Evolutionary conservation across 441 rosid genomes (phyloP), one percentile per base, ranked within the genome.

Genomic region (Corymbia calophylla): DNA sequence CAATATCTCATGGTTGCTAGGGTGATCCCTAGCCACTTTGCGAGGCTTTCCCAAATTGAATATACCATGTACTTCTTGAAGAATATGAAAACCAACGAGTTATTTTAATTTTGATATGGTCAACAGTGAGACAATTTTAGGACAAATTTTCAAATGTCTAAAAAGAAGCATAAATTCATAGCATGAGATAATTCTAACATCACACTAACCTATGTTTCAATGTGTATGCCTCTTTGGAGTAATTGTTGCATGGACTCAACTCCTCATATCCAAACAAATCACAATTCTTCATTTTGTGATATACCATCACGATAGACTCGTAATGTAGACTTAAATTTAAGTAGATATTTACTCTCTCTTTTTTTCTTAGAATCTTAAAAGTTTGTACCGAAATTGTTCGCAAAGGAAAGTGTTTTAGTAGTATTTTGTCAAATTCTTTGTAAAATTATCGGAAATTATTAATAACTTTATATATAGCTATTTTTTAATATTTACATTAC

Each of bases 301-400:
- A 4, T 29, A 14, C 18, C 2, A 62, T 29, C 7, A 31, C 5
- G 21, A 8, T 5, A 64, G 7, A 1, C 44, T 7, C 11, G 5
- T 66, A 5, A 16, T 0, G 6, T 17, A 19, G 9, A 54, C 13
- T 8, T 8, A 9, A 8, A 17, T 66, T 66, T 44, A 66, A 66
- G 12, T 3, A 0, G 9, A 54, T 18, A 54, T 9, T 19, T 2
- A 2, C 5, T 19, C 7, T 54, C 8, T 19, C 8, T 54, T 35
- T 35, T 58, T 58, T 58, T 58, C 11, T 17, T 0, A 6, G 7
- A 66, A 66, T 1, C 21, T 31, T 32, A 23, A 31, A 66, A 66
- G 44, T 66, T 31, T 9, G 19, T 4, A 9, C 23, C 1, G 4
- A 31, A 66, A 16, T 31, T 66, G 1, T 66, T 31, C 1, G 0